These are phyloP conservation scores for Aspergillus avenaceus DNA, from an alignment of 495 filamentous ascomycete genomes.

Conservation along the genomic window DNA sequence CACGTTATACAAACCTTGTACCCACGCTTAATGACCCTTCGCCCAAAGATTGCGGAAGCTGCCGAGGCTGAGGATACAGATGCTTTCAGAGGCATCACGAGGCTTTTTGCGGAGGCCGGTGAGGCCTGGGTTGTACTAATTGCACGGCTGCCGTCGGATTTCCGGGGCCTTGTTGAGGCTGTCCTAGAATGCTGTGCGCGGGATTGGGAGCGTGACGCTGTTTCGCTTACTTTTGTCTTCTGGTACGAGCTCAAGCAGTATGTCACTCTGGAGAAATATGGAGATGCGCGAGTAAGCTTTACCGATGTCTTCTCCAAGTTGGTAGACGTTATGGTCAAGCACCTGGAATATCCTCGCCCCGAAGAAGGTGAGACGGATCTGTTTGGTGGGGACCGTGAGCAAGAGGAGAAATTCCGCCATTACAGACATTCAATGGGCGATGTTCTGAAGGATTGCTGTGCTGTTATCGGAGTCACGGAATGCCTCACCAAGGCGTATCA, in stretches of 20 bases:
- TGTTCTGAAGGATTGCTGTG: slow-evolving; percentile 94
- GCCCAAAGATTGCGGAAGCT: slow-evolving; percentile 70
- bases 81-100: slow-evolving; percentile 78
- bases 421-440: slow-evolving; percentile 97
- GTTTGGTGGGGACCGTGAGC: slow-evolving; percentile 92
- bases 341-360: slow-evolving; percentile 82
- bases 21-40: slow-evolving; percentile 72
- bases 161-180: slow-evolving; percentile 82
- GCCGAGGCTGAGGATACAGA: slow-evolving; percentile 82
- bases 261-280: slow-evolving; percentile 81
- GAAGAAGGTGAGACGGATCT: slow-evolving; percentile 76
- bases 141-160: slow-evolving; percentile 74
- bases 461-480: slow-evolving; percentile 87
- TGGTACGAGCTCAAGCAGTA: slow-evolving; percentile 99
- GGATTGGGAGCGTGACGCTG: slow-evolving; percentile 83
- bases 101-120: slow-evolving; percentile 89
- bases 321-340: slow-evolving; percentile 89
- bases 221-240: slow-evolving; percentile 89
- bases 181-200: slow-evolving; percentile 84
- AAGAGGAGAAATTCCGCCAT: slow-evolving; percentile 95
- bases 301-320: slow-evolving; percentile 78
- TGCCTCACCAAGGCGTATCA: slow-evolving; percentile 84
- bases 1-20: slow-evolving; percentile 79
- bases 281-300: slow-evolving; percentile 69
- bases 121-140: slow-evolving; percentile 91